These are phyloP conservation scores for Boletus subparvulus DNA, from an alignment of 768 basidiomycete genomes.

Conservation along the genomic window DNA sequence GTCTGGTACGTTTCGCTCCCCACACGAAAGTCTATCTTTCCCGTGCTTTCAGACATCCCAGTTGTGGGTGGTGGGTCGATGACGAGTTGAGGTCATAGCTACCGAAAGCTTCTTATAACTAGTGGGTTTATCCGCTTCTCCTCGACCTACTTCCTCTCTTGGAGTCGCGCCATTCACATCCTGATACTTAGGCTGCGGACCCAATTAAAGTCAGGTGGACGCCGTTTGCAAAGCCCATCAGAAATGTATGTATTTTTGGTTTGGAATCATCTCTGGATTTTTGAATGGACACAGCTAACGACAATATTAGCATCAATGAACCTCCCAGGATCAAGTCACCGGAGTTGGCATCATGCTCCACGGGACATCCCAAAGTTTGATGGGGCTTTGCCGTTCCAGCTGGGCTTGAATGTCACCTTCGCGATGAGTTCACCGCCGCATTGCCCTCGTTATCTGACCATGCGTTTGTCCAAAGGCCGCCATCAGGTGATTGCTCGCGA, in stretches of 20 bases:
- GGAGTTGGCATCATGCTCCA: no score
- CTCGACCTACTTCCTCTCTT: not conserved
- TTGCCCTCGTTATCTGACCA: not conserved
- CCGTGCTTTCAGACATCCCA: slow-evolving; percentile 23
- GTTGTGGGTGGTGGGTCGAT: not conserved
- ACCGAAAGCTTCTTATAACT: not conserved
- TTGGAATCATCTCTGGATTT: not conserved
- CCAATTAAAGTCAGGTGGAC: no score
- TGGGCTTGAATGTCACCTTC: not conserved
- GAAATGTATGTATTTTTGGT: not conserved
- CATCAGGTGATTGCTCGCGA: no score
- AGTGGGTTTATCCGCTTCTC: no score
- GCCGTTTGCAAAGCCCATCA: not conserved
- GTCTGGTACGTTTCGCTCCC: slow-evolving; percentile 36
- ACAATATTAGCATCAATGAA: not conserved
- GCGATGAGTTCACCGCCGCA: not conserved
- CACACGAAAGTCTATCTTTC: slow-evolving; percentile 20
- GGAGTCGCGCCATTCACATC: not conserved
- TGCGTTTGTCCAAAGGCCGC: no score
- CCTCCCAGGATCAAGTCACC: not conserved
- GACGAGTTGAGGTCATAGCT: not conserved
- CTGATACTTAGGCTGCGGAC: not conserved
- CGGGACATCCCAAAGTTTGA: no score
- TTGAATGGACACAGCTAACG: not conserved
- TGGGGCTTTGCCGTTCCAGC: no score